Base-by-base conservation (phyloP, 139 green algal genomes). In the Raphidocelis subcapitata region DNA sequence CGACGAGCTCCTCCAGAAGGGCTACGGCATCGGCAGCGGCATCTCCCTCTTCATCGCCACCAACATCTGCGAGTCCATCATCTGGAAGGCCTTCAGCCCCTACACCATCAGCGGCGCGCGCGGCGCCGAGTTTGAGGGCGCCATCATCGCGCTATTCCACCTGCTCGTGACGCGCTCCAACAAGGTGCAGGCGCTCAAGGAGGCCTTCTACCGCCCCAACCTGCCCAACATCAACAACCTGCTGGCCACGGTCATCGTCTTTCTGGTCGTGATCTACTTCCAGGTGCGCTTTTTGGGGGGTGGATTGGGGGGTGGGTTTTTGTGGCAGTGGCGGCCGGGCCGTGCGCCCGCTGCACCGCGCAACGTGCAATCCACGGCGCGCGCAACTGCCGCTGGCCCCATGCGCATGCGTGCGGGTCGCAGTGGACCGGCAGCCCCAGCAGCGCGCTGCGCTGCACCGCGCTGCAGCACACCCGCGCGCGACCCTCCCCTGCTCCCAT, bases 11-110 rank as follows among this genome's bases (percentile, higher is more conserved):
- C 86, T 99, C 64, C 88, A 96, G 74, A 94, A 98, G 81, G 96
- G 96, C 61, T 99, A 98, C 79, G 96, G 96, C 62, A 84, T 99
- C 29, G 96, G 96, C 35, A 97, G 90, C 24, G 96, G 94, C 62
- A 99, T 99, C 75, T 98, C 94, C 24, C 92, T 99, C 46, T 99
- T 99, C 90, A 99, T 99, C 70, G 96, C 96, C 74, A 99, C 96
- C 72, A 99, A 99, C 90, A 98, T 99, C 79, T 99, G 96, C 85
- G 96, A 99, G 82, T 93, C 73, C 72, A 99, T 99, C 83, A 95
- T 99, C 86, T 99, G 96, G 96, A 99, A 99, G 87, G 93, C 96
- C 12, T 99, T 99, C 90, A 91, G 71, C 69, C 83, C 86, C 62
- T 94, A 92, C 77, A 96, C 92, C 44, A 83, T 97, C 57, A 92